Evolutionary conservation across 441 rosid genomes (phyloP).

Genomic region (Mallotus repandus): DNA sequence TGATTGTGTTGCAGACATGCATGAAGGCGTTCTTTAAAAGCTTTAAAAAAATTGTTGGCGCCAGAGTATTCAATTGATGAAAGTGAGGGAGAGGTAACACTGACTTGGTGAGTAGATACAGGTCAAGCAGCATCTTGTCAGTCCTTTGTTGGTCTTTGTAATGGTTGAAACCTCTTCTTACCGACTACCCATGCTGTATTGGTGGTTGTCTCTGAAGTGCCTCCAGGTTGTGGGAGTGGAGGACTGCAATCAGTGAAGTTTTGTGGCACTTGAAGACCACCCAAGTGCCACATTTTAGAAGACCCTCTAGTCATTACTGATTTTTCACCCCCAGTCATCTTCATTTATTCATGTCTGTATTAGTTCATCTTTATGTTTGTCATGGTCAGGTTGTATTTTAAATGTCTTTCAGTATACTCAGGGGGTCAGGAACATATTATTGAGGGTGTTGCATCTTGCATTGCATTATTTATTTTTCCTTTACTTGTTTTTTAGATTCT

Average conservation of each 20-base stretch:
- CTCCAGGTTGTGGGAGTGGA: constrained; percentile 26
- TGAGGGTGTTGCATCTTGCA: constrained; percentile 35
- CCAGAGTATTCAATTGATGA: constrained; percentile 10
- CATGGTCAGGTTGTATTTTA: constrained; percentile 26
- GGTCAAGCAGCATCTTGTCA: constrained; percentile 18
- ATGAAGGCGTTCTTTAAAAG: constrained; percentile 3
- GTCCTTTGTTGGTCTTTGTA: constrained; percentile 11
- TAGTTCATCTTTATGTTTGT: constrained; percentile 21
- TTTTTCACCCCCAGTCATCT: neutral
- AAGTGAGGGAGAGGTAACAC: constrained; percentile 10
- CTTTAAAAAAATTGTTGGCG: neutral
- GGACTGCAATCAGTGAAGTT: constrained; percentile 13
- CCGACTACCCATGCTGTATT: constrained; percentile 8
- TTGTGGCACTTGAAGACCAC: constrained; percentile 24
- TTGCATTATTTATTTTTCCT: constrained; percentile 27
- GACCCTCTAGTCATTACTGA: constrained; percentile 20
- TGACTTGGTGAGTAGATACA: constrained; percentile 7
- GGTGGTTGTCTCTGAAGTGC: constrained; percentile 8
- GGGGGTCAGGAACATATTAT: constrained; percentile 27
- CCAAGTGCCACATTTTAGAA: constrained; percentile 21
- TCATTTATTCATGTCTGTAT: constrained; percentile 23
- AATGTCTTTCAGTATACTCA: constrained; percentile 19
- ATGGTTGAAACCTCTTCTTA: neutral
- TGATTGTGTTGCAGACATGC: constrained; percentile 14
- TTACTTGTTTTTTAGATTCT: constrained; percentile 4